Conservation (phyloP, 805 yeast genomes). For the Metschnikowia sp. region DNA sequence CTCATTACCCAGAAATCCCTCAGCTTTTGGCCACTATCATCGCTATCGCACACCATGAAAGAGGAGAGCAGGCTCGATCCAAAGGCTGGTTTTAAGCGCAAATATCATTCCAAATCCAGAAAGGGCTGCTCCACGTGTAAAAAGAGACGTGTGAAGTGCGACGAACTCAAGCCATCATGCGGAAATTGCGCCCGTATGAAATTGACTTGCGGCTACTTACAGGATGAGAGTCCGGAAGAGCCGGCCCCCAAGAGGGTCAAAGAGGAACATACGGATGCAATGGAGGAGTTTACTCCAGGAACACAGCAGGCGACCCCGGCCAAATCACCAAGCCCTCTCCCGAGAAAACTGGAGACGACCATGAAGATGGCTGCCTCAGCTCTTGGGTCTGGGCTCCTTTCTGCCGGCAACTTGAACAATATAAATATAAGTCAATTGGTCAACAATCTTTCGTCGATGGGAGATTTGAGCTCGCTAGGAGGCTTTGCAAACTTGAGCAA, state of each 20-base stretch:
- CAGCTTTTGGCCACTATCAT: neutral
- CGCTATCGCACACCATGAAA: conserved; percentile 7
- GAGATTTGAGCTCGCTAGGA: conserved; percentile 34
- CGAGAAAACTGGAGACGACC: neutral
- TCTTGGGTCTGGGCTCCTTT: conserved; percentile 16
- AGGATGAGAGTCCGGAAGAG: conserved; percentile 16
- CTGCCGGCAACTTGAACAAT: conserved; percentile 39
- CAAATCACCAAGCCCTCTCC: conserved; percentile 21
- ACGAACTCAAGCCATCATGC: conserved; percentile 79
- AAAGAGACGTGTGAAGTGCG: conserved; percentile 87
- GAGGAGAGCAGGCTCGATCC: conserved; percentile 8
- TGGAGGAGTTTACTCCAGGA: conserved; percentile 9
- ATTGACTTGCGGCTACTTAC: conserved; percentile 64
- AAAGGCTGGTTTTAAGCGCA: conserved; percentile 58
- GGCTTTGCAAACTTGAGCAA: conserved; percentile 38
- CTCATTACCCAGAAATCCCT: conserved; percentile 1
- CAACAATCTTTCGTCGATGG: conserved; percentile 35
- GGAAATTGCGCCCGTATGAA: conserved; percentile 76
- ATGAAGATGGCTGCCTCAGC: conserved; percentile 8
- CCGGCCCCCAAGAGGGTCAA: conserved; percentile 6
- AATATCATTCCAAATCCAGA: conserved; percentile 85
- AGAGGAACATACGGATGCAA: neutral
- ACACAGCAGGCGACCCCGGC: conserved; percentile 25
- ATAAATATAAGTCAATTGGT: conserved; percentile 42
- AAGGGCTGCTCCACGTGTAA: conserved; percentile 90